Conservation (phyloP, 495 filamentous ascomycete species). For the Penicillium riverlandense region DNA sequence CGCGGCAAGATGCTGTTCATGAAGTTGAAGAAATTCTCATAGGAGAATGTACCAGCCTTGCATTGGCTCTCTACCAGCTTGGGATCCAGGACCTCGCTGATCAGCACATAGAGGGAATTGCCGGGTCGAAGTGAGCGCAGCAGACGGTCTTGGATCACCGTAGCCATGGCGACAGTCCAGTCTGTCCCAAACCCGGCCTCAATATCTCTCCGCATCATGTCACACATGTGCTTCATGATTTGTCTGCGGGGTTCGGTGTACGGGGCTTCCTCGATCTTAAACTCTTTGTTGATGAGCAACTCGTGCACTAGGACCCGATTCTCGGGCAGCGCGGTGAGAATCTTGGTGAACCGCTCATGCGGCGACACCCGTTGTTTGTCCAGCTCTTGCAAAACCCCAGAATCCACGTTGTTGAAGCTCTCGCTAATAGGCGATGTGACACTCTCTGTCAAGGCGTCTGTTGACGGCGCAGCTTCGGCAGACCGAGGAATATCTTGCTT, state of each 20-base stretch:
- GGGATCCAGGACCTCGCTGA: conserved; percentile 79
- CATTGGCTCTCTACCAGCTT: conserved; percentile 71
- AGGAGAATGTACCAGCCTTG: conserved; percentile 77
- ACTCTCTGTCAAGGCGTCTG: conserved; percentile 33
- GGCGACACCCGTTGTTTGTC: conserved; percentile 29
- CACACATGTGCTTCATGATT: conserved; percentile 59
- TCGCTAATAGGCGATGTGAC: conserved; percentile 41
- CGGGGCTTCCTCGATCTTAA: conserved; percentile 47
- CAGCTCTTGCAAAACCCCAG: conserved; percentile 28
- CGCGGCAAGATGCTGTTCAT: conserved; percentile 86
- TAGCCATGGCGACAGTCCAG: conserved; percentile 79
- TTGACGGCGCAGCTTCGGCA: conserved; percentile 27
- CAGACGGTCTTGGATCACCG: conserved; percentile 75
- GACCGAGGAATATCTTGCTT: conserved; percentile 56
- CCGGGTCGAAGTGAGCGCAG: conserved; percentile 72
- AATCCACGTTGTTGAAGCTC: conserved; percentile 35
- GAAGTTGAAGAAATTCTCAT: conserved; percentile 85
- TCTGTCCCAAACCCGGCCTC: conserved; percentile 60
- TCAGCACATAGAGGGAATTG: conserved; percentile 73
- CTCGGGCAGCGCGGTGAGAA: conserved; percentile 64
- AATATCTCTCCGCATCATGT: conserved; percentile 69
- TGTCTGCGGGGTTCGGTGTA: conserved; percentile 44
- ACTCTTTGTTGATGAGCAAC: conserved; percentile 84
- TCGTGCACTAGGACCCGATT: conserved; percentile 88
- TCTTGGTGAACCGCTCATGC: conserved; percentile 41